These are phyloP conservation scores for Colletotrichum sp. DNA, from an alignment of 2,329 filamentous ascomycete genomes.

Conservation along the genomic window DNA sequence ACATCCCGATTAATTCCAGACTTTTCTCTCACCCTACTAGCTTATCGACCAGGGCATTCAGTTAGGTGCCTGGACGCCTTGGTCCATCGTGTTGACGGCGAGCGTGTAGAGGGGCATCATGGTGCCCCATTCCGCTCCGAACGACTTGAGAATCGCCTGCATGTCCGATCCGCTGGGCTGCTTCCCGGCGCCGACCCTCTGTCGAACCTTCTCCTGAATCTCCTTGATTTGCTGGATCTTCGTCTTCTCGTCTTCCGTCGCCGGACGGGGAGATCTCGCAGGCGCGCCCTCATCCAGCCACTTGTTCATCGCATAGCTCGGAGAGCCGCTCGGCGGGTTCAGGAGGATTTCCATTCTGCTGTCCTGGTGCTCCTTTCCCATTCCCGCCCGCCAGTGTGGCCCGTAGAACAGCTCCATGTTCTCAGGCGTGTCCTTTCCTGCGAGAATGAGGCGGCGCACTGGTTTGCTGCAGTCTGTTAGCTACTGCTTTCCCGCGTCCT, in stretches of 20 bases:
- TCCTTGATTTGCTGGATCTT: background rate
- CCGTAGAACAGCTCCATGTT: background rate
- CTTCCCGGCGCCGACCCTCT: background rate
- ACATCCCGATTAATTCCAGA: background rate
- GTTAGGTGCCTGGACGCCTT: background rate
- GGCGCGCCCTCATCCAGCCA: background rate
- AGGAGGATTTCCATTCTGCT: background rate
- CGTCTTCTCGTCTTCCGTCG: background rate
- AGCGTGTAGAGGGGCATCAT: background rate
- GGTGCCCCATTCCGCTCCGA: background rate
- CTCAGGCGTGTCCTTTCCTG: background rate
- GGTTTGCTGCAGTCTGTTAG: background rate
- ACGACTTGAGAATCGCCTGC: background rate
- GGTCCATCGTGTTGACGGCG: slow-evolving; percentile 2
- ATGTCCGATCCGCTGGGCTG: background rate
- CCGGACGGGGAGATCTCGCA: background rate
- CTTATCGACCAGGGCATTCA: background rate
- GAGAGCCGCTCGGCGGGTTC: background rate
- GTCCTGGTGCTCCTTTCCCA: background rate
- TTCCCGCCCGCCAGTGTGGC: background rate
- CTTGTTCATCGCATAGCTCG: background rate
- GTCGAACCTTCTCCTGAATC: background rate
- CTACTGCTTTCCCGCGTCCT: background rate
- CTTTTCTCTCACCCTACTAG: accelerated
- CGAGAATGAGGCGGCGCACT: background rate